These are phyloP conservation scores for Starmerella roubikii DNA, from an alignment of 805 yeast genomes.

Conservation along the genomic window DNA sequence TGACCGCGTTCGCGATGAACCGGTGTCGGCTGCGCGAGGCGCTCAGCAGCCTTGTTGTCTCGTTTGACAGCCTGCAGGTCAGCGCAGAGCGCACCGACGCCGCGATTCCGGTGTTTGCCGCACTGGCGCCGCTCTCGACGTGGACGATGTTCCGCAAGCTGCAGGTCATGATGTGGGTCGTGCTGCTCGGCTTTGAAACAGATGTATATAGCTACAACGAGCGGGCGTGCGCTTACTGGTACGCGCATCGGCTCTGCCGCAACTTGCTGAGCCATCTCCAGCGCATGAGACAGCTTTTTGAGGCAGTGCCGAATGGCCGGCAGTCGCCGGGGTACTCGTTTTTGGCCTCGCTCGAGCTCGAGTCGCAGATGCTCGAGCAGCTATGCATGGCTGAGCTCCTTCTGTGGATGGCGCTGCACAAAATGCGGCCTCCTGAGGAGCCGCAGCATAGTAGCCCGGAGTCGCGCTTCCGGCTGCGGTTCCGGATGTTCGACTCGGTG, in stretches of 20 bases:
- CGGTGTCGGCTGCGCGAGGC: slow-evolving; percentile 75
- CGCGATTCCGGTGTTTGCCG: slow-evolving; percentile 7
- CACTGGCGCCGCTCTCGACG: slow-evolving; percentile 43
- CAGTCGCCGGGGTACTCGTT: slow-evolving; percentile 17
- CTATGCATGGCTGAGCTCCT: slow-evolving; percentile 23
- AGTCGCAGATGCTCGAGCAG: slow-evolving; percentile 23
- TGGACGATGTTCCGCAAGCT: slow-evolving; percentile 58
- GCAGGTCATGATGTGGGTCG: slow-evolving; percentile 56
- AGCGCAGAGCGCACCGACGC: slow-evolving; percentile 51
- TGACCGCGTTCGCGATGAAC: slow-evolving; percentile 43
- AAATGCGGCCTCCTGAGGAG: slow-evolving; percentile 10
- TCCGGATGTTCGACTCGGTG: slow-evolving; percentile 68
- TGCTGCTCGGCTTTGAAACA: slow-evolving; percentile 59
- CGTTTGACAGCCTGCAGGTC: slow-evolving; percentile 76
- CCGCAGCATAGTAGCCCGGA: slow-evolving; percentile 16
- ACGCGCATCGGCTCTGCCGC: slow-evolving; percentile 37
- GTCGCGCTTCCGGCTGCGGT: slow-evolving; percentile 41
- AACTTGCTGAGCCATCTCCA: slow-evolving; percentile 33
- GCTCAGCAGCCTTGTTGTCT: slow-evolving; percentile 38
- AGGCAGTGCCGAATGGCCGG: slow-evolving; percentile 15
- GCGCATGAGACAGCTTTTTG: slow-evolving; percentile 27
- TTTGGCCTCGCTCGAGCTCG: slow-evolving; percentile 23
- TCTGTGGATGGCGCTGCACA: slow-evolving; percentile 19
- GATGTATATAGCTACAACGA: slow-evolving; percentile 66
- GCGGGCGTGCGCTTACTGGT: slow-evolving; percentile 53